Evolutionary conservation across 75 land plant species (phyloP), one percentile per base, ranked within the genome.

Genomic region (Ceratopteris richardii): DNA sequence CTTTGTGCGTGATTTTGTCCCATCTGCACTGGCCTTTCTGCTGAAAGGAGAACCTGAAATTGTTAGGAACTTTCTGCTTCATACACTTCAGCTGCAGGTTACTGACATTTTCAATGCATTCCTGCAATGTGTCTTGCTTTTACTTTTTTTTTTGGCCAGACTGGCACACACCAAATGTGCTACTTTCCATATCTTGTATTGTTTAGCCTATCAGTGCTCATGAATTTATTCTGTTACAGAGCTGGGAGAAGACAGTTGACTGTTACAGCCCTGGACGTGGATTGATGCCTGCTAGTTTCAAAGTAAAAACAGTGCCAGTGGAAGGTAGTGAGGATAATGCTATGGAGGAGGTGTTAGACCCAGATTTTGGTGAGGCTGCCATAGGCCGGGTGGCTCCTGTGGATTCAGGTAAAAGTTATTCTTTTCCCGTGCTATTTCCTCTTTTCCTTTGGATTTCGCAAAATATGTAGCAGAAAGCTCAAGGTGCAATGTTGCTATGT

Each of bases 331-430:
- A 65, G 50, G 78, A 69, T 22, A 31, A 50, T 63, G 75, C 74
- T 16, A 63, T 58, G 41, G 85, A 85, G 69, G 89, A 85, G 41
- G 81, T 82, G 37, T 57, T 85, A 22, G 89, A 85, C 62, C 85
- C 89, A 48, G 89, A 85, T 73, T 85, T 85, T 73, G 89, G 89
- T n/a, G 89, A 85, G 64, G 73, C 89, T 13, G 89, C 89, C 18
- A 85, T 85, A 65, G 89, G 89, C 0, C 79, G 89, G 44, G 89
- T 85, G 57, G 89, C 89, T 1, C 89, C 89, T 46, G 89, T 85
- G 56, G 89, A 85, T 60, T 85, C 89, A 40, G 89, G 89, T 85
- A 59, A 33, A 33, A 33, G 37, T 33, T 33, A 9, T 33, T n/a
- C n/a, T n/a, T n/a, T n/a, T n/a, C n/a, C n/a, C n/a, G n/a, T n/a